Evolutionary conservation across 768 basidiomycete species (phyloP).

Genomic region (Mrakia hoshinonis): DNA sequence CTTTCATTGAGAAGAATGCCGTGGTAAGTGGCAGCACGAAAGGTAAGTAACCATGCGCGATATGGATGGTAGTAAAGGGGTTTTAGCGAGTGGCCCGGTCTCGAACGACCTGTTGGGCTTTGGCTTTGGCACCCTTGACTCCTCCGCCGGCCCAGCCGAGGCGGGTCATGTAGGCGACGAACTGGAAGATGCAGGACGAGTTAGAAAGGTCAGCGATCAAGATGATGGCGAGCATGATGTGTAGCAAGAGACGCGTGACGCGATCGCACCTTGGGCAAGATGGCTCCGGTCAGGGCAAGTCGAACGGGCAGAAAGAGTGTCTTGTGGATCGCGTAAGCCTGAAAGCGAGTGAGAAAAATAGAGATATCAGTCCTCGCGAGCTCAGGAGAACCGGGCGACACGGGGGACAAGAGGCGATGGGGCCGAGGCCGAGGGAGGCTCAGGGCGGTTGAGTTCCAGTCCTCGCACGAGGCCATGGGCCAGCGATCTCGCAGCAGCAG

Average conservation of each 20-base stretch:
- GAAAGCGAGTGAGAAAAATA: neutral
- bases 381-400: too few relatives aligned
- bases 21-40: too few relatives aligned
- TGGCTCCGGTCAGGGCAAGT: conserved; percentile 74
- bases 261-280: conserved; percentile 56
- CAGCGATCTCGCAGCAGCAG: too few relatives aligned
- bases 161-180: conserved; percentile 75
- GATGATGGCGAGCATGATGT: neutral
- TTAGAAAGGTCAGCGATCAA: too few relatives aligned
- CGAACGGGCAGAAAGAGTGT: conserved; percentile 81
- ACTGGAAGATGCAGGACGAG: too few relatives aligned
- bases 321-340: conserved; percentile 96
- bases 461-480: too few relatives aligned
- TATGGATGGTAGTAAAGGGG: too few relatives aligned
- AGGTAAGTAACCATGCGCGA: too few relatives aligned
- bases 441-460: too few relatives aligned
- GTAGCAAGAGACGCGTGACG: neutral
- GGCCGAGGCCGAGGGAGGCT: too few relatives aligned
- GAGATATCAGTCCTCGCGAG: too few relatives aligned
- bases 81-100: neutral
- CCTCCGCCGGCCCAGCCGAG: conserved; percentile 72
- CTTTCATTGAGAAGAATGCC: too few relatives aligned
- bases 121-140: conserved; percentile 45
- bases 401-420: neutral
- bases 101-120: conserved; percentile 22